These are phyloP conservation scores for Russula foetens DNA, from an alignment of 768 basidiomycete species.

Conservation along the genomic window DNA sequence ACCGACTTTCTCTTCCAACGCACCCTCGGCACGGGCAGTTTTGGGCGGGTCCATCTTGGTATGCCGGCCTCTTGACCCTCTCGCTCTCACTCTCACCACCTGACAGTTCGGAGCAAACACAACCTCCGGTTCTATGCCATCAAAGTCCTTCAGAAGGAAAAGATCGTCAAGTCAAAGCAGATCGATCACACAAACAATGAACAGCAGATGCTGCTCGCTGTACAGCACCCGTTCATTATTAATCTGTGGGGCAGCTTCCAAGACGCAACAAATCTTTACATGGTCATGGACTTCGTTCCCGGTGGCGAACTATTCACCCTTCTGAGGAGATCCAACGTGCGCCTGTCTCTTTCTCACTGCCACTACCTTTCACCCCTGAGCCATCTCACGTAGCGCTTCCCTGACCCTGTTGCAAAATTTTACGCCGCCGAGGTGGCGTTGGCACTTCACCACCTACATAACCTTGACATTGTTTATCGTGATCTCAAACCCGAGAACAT, in stretches of 20 bases:
- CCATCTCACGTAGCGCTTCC: slow-evolving; percentile 68
- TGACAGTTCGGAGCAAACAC: slow-evolving; percentile 78
- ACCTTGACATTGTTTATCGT: slow-evolving; percentile 86
- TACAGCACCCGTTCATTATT: slow-evolving; percentile 90
- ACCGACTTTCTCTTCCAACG: slow-evolving; percentile 74
- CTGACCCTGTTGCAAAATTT: slow-evolving; percentile 96
- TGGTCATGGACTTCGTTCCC: slow-evolving; percentile 96
- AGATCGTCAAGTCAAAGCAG: slow-evolving; percentile 88
- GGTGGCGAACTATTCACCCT: slow-evolving; percentile 97
- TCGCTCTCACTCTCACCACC: not conserved
- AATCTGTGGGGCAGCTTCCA: slow-evolving; percentile 97
- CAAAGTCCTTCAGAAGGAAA: slow-evolving; percentile 91
- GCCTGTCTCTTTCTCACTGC: slow-evolving; percentile 23
- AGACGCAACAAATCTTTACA: slow-evolving; percentile 87
- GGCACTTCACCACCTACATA: slow-evolving; percentile 85
- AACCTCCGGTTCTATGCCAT: slow-evolving; percentile 95
- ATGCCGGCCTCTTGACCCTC: slow-evolving; percentile 8
- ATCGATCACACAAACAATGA: slow-evolving; percentile 97
- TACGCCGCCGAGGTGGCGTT: slow-evolving; percentile 94
- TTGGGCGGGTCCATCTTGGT: slow-evolving; percentile 94
- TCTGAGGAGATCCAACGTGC: slow-evolving; percentile 78
- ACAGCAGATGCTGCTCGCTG: slow-evolving; percentile 72
- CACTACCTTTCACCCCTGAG: slow-evolving; percentile 8
- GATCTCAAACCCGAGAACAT: slow-evolving; percentile 98
- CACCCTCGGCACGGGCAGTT: slow-evolving; percentile 90